Evolutionary conservation across 805 yeast species (phyloP).

Genomic region (Sungouiozyma ichnusensis): DNA sequence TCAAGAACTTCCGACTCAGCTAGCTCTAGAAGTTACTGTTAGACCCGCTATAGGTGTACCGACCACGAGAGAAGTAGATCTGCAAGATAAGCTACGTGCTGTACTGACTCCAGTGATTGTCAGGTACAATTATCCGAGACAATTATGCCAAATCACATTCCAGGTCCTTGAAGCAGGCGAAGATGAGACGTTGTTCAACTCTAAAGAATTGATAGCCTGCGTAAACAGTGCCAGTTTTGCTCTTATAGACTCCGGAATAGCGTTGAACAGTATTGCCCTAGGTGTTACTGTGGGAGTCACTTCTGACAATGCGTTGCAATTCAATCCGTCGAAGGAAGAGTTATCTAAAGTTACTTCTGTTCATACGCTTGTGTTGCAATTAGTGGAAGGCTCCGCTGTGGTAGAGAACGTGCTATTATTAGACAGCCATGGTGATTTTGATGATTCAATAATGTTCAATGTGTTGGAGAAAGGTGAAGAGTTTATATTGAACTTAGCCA

Average conservation of each 20-base stretch:
- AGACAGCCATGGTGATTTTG: conserved; percentile 66
- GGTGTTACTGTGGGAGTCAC: conserved; percentile 41
- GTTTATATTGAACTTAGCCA: conserved; percentile 37
- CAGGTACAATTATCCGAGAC: conserved; percentile 65
- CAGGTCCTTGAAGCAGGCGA: conserved; percentile 46
- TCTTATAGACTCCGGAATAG: conserved; percentile 68
- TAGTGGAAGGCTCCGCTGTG: conserved; percentile 35
- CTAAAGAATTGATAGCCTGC: conserved; percentile 53
- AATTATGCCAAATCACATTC: conserved; percentile 56
- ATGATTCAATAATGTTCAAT: conserved; percentile 41
- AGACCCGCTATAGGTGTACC: conserved; percentile 73
- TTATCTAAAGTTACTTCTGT: conserved; percentile 40
- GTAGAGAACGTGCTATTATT: conserved; percentile 49
- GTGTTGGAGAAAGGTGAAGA: conserved; percentile 43
- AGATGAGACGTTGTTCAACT: conserved; percentile 21
- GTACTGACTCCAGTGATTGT: conserved; percentile 52
- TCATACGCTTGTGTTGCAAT: conserved; percentile 54
- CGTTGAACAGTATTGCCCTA: conserved; percentile 51
- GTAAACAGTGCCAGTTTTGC: conserved; percentile 70
- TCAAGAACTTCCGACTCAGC: conserved; percentile 73
- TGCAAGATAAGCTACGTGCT: conserved; percentile 61
- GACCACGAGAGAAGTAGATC: conserved; percentile 58
- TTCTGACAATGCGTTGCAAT: conserved; percentile 22
- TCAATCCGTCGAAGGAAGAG: conserved; percentile 39
- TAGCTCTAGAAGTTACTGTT: conserved; percentile 67